A percentile compares a stretch with the other conserved stretches of the same genome.
Evolutionary conservation across 495 filamentous ascomycete genomes (phyloP).

Genomic region (Hyphodiscus hymeniophilus): DNA sequence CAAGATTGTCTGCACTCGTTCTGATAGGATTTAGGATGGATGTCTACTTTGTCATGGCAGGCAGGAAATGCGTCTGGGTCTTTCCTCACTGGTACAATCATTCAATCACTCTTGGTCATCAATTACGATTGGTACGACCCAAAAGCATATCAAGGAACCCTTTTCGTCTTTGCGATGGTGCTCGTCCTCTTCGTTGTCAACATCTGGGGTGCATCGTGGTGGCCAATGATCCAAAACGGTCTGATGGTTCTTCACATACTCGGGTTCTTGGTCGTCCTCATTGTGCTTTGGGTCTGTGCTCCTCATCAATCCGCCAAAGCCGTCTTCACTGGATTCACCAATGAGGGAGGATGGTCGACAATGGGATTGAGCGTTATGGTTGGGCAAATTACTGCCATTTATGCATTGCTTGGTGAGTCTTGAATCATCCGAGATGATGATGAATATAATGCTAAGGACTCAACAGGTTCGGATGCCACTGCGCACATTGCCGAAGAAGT

Average conservation of each 20-base stretch:
- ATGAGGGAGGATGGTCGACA: constrained; percentile 31
- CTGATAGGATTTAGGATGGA: constrained; percentile 28
- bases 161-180: constrained; percentile 33
- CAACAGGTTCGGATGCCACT: constrained; percentile 46
- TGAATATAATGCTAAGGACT: constrained; percentile 24
- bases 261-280: constrained; percentile 40
- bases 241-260: constrained; percentile 34
- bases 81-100: constrained; percentile 34
- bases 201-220: constrained; percentile 28
- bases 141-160: constrained; percentile 34
- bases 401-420: constrained; percentile 7
- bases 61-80: constrained; percentile 27
- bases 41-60: constrained; percentile 32
- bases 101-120: constrained; percentile 34
- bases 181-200: constrained; percentile 29
- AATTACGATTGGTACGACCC: constrained; percentile 28
- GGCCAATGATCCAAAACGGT: constrained; percentile 34
- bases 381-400: constrained; percentile 32
- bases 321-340: constrained; percentile 37
- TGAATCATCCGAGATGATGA: constrained; percentile 4
- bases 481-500: constrained; percentile 42
- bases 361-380: constrained; percentile 35
- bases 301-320: constrained; percentile 24
- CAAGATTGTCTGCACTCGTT: neutral
- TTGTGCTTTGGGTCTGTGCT: constrained; percentile 29